Conservation (phyloP, 768 basidiomycete species). For the Udeniomyces megalosporus region DNA sequence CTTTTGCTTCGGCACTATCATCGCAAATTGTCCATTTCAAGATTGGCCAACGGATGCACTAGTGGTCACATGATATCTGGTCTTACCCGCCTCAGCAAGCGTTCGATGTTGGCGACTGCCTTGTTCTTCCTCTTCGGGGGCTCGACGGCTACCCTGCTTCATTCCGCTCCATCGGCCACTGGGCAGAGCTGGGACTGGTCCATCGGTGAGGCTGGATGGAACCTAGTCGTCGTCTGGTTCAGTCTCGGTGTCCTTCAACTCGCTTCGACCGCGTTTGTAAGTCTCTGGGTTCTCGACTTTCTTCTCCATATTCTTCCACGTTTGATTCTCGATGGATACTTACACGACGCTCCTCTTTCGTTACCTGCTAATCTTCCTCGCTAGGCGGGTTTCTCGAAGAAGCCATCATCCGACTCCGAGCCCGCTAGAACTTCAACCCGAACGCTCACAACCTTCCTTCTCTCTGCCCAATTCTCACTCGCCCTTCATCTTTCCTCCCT, state of each 20-base stretch:
- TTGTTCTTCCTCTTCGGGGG: constrained; percentile 25
- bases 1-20: too few relatives aligned
- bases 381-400: too few relatives aligned
- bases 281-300: too few relatives aligned
- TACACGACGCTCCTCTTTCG: too few relatives aligned
- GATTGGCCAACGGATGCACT: constrained; percentile 1
- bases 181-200: neutral
- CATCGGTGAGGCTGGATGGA: neutral
- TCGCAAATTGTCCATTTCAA: too few relatives aligned
- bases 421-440: neutral
- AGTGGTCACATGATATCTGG: constrained; percentile 32
- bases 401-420: too few relatives aligned
- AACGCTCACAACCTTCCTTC: constrained; percentile 20
- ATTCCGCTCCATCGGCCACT: neutral
- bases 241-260: too few relatives aligned
- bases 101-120: constrained; percentile 27
- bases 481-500: constrained; percentile 30
- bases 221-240: neutral
- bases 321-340: too few relatives aligned
- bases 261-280: too few relatives aligned
- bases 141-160: constrained; percentile 18
- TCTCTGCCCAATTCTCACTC: constrained; percentile 25
- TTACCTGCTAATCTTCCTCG: too few relatives aligned
- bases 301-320: too few relatives aligned
- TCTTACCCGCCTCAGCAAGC: constrained; percentile 26